Base-by-base conservation (phyloP, 2,329 filamentous ascomycete genomes). In the Dendryphion nanum region DNA sequence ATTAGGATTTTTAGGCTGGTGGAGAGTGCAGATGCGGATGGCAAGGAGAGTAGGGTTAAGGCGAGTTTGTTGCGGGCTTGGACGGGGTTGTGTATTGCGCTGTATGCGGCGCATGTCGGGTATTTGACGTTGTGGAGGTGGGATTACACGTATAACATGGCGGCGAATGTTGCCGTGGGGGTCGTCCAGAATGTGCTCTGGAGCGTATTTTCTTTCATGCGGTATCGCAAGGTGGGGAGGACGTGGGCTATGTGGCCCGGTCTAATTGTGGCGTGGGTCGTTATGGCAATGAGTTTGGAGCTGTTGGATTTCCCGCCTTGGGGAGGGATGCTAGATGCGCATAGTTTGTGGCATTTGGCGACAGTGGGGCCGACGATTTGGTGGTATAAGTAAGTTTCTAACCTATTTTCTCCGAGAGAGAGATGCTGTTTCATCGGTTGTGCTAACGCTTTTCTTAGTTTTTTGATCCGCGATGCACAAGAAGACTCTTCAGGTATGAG, bases 131-230 rank as follows among this genome's bases (percentile, higher is more conserved):
- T 89, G 51, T 87, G 90, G 74, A 74, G 76, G 14, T 98, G 93
- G 86, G 86, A 97, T 66, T 98, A 98, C 64, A 86, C 85, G 4
- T 98, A 98, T 71, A 98, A 98, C 64, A 97, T 98, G 89, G 82
- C 85, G 2, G 93, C 90, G 35, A 98, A 97, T 57, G 86, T 98
- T 15, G 81, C 78, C 3, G 79, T 86, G 8, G 93, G 93, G 3
- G 73, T 89, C 28, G 65, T 90, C 4, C 84, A 89, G 60, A 95
- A 97, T 56, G 36, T 83, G 4, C 69, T 97, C 41, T 97, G 93
- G 93, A 86, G 77, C 30, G 85, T 79, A 66, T 96, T 95, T 68
- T 90, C 86, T 61, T 79, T 86, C 51, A 71, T 72, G 48, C 78
- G 83, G 51, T 97, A 91, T 68, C 73, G 76, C 47, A 81, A 81